Percentiles rank a stretch among this genome's conserved stretches.
phyloP scores from a whole-genome alignment of 2,329 filamentous ascomycete genomes.

The Colletotrichum liriopes region DNA sequence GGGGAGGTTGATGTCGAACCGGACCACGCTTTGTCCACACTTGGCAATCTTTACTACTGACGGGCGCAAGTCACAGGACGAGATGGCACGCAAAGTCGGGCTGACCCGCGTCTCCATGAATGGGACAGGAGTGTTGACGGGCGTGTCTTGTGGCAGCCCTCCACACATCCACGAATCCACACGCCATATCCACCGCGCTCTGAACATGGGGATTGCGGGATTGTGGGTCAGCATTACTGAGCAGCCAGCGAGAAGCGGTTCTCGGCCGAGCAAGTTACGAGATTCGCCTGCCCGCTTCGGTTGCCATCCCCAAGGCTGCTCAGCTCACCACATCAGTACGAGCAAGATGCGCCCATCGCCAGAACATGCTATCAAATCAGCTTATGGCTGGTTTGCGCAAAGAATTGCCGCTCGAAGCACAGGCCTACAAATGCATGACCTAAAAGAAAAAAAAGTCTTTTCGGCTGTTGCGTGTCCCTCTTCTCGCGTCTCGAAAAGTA shows the following conservation, averaged over 20 bases:
- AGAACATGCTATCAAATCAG: background rate
- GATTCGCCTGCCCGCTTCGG: constrained; percentile 4
- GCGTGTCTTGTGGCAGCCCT: constrained; percentile 23
- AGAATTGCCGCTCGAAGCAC: background rate
- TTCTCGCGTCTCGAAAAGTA: background rate
- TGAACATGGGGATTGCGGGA: constrained; percentile 21
- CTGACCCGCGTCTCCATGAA: constrained; percentile 30
- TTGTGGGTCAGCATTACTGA: constrained; percentile 21
- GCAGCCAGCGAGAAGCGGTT: constrained; percentile 3
- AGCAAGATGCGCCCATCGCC: background rate
- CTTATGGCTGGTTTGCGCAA: too few species aligned
- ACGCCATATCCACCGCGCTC: constrained; percentile 2
- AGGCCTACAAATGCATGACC: background rate
- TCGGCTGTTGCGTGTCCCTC: background rate
- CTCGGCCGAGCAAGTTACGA: constrained; percentile 28
- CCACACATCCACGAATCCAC: constrained; percentile 39
- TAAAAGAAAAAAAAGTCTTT: background rate
- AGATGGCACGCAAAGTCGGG: constrained; percentile 24
- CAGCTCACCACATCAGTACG: background rate
- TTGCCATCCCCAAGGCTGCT: background rate
- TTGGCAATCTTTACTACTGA: background rate
- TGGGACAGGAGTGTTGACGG: constrained; percentile 9
- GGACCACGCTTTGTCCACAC: background rate
- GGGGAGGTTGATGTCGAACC: background rate
- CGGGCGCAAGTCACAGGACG: constrained; percentile 1